Evolutionary conservation across 257 asterid species (phyloP).

Genomic region (Salvia miltiorrhiza): DNA sequence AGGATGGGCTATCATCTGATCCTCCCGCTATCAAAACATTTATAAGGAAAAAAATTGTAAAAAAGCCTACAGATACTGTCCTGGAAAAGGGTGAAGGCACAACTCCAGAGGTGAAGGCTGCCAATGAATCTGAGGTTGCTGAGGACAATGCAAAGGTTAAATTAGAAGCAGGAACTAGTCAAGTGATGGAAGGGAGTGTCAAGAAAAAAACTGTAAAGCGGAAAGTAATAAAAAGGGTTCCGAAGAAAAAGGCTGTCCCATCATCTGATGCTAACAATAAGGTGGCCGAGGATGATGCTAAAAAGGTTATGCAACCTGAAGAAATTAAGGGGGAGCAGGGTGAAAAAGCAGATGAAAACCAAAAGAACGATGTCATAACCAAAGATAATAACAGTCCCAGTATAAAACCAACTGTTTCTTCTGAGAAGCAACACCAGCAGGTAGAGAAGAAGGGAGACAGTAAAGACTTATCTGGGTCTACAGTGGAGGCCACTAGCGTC

Average conservation of each 20-base stretch:
- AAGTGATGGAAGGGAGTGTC: slow-evolving; percentile 40
- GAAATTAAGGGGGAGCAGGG: slow-evolving; percentile 28
- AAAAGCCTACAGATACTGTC: slow-evolving; percentile 40
- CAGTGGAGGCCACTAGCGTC: slow-evolving; percentile 31
- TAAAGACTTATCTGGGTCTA: slow-evolving; percentile 36
- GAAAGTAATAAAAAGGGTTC: slow-evolving; percentile 70
- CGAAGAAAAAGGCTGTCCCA: slow-evolving; percentile 52
- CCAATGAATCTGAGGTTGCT: slow-evolving; percentile 30
- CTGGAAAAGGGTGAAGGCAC: slow-evolving; percentile 34
- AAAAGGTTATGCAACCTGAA: slow-evolving; percentile 29
- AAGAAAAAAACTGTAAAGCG: slow-evolving; percentile 60
- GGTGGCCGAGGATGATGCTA: slow-evolving; percentile 35
- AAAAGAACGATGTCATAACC: slow-evolving; percentile 12
- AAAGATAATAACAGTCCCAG: slow-evolving; percentile 29
- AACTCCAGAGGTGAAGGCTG: slow-evolving; percentile 33
- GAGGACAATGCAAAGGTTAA: slow-evolving; percentile 38
- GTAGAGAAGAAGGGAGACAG: slow-evolving; percentile 37
- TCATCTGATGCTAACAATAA: slow-evolving; percentile 38
- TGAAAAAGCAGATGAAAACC: slow-evolving; percentile 33
- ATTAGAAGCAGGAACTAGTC: slow-evolving; percentile 29
- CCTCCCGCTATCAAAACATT: slow-evolving; percentile 52
- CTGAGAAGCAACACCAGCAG: slow-evolving; percentile 35
- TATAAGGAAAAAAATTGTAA: slow-evolving; percentile 54
- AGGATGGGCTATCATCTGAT: slow-evolving; percentile 45
- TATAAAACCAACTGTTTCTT: slow-evolving; percentile 11